phyloP scores from a whole-genome alignment of 805 yeast genomes.

The Myxozyma geophila region DNA sequence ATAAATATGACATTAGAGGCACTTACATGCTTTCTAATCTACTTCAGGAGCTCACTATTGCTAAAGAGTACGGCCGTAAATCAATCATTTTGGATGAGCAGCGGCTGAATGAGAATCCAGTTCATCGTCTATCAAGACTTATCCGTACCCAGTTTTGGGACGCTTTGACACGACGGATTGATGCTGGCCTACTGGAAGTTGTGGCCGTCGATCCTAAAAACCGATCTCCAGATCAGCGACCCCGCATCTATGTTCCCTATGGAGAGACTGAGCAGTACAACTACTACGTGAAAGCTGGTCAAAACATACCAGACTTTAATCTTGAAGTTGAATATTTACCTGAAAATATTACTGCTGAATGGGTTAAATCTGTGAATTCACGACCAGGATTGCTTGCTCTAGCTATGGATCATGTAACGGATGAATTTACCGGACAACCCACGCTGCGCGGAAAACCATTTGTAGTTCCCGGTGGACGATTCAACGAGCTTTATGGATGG shows the following conservation, averaged over 20 bases:
- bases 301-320: slow-evolving; percentile 57
- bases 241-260: slow-evolving; percentile 78
- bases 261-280: slow-evolving; percentile 72
- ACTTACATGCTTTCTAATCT: slow-evolving; percentile 87
- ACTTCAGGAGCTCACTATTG: slow-evolving; percentile 86
- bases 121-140: slow-evolving; percentile 70
- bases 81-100: slow-evolving; percentile 82
- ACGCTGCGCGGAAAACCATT: slow-evolving; percentile 74
- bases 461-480: slow-evolving; percentile 96
- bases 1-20: slow-evolving; percentile 74
- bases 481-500: slow-evolving; percentile 97
- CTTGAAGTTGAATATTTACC: slow-evolving; percentile 83
- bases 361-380: slow-evolving; percentile 72
- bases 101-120: slow-evolving; percentile 85
- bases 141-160: slow-evolving; percentile 82
- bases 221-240: slow-evolving; percentile 62
- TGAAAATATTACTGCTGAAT: slow-evolving; percentile 71
- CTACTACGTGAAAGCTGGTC: slow-evolving; percentile 62
- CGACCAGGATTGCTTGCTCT: slow-evolving; percentile 86
- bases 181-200: slow-evolving; percentile 60
- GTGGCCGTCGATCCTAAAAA: slow-evolving; percentile 84
- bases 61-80: slow-evolving; percentile 76
- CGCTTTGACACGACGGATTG: slow-evolving; percentile 71
- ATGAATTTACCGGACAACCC: slow-evolving; percentile 56
- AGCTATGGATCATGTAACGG: slow-evolving; percentile 61